Evolutionary conservation across 192 early-diverging fungal species (phyloP), one percentile per base, ranked within the genome.

Genomic region (Cetraspora pellucida): DNA sequence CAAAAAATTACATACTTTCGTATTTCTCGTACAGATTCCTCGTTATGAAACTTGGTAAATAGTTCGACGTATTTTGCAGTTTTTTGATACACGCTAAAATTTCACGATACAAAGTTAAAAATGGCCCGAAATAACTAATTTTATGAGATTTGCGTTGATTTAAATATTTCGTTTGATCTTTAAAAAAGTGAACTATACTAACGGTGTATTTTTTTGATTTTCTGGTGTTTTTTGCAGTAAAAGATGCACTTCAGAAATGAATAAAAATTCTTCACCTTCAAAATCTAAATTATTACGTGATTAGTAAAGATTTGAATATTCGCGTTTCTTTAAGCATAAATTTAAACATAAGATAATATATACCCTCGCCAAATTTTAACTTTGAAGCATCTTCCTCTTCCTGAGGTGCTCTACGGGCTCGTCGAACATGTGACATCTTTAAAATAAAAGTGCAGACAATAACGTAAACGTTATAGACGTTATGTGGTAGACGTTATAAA

Each of bases 341-440:
- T 49, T 21, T 47, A 27, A 3, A 30, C 21, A 47, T 28, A 43
- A 28, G 5, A 28, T 27, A 11, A 25, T 58, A 64, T n/a, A 63
- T 47, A 75, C 73, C 73, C 63, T 75, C 73, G 13, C 73, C 73
- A 63, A 75, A 75, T 28, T 54, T 58, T 4, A 75, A 43, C 23
- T 75, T 75, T 16, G 73, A n/a, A 30, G 73, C 73, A 63, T 75
- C 73, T 25, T 75, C 73, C 21, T 75, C 73, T 49, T 75, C 73
- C 30, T 50, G 73, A 21, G 47, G 59, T 19, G 60, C n/a, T 75
- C 45, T 75, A 46, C 73, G 73, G 2, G 30, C 58, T 45, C 73
- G 37, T 9, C 25, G 47, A 52, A 13, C 30, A 46, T 74, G 58
- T 19, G 73, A 49, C 73, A 75, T 75, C 37, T 10, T 74, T n/a